Conservation (phyloP, 441 rosid species). For the Croton setiger region DNA sequence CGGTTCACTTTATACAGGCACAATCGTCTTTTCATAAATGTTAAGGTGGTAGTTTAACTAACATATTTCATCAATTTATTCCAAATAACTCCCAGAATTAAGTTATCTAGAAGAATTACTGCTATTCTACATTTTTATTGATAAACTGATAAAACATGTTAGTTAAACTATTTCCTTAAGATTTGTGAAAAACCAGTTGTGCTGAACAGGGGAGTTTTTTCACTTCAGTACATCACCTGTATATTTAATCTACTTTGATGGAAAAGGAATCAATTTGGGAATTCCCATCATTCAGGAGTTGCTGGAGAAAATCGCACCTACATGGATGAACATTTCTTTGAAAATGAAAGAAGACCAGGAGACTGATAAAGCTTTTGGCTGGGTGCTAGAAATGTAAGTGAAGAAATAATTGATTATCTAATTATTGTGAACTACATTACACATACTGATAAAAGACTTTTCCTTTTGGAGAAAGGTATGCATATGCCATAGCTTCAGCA, state of each 20-base stretch:
- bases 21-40: too few species aligned
- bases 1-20: too few species aligned
- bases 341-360: constrained; percentile 56
- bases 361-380: constrained; percentile 63
- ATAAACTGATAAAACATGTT: too few species aligned
- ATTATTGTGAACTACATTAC: background rate
- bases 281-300: constrained; percentile 31
- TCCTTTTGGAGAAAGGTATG: constrained; percentile 42
- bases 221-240: background rate
- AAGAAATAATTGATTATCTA: background rate
- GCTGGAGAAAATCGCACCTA: constrained; percentile 52
- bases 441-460: background rate
- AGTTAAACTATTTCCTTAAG: too few species aligned
- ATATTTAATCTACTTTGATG: background rate
- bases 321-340: constrained; percentile 72
- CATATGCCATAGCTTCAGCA: constrained; percentile 75
- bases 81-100: too few species aligned
- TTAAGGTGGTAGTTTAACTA: too few species aligned
- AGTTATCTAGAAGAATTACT: too few species aligned
- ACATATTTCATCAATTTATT: too few species aligned
- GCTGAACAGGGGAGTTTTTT: too few species aligned
- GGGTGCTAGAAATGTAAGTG: constrained; percentile 79
- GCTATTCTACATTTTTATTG: too few species aligned
- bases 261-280: background rate
- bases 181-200: too few species aligned